Evolutionary conservation across 192 early-diverging fungal genomes (phyloP), one percentile per base, ranked within the genome.

Genomic region (Fimicolochytrium jonesii): DNA sequence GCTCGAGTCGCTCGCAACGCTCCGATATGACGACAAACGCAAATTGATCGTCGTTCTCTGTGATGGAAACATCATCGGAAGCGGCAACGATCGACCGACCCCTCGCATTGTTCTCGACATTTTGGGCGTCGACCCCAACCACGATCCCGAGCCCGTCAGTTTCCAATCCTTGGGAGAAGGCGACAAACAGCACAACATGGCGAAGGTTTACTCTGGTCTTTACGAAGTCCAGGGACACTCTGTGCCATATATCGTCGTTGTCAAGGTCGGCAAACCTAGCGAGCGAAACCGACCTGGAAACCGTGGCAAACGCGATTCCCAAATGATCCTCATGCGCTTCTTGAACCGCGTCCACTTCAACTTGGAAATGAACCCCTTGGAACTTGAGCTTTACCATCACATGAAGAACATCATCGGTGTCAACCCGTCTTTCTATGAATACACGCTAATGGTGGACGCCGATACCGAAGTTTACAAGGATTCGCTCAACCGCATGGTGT

Each of bases 1-100:
- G 1, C 87, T 94, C 49, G 88, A 94, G 60, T 87, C 88, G 18
- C 76, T 95, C 25, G 83, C 92, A 3, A 68, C 77, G 2, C 67
- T 94, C 17, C 69, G 76, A 5, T 94, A 93, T 54, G 89, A 92
- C 58, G 88, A 94, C 75, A 93, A 93, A 55, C 77, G 89, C 36
- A 92, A 94, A 59, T 68, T 96, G 29, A 64, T 96, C 17, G 89
- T 96, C 59, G 73, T 98, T 26, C 87, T 95, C 50, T 85, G 84
- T 46, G 92, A 94, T 70, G 92, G 94, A 66, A 87, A 90, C 50
- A 93, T 99, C 77, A 86, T 95, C 35, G 96, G 96, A 23, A 87
- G 87, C 36, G 96, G 96, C 29, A 97, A 98, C 66, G 96, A 98
- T 61, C 74, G 85, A n/a, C 89, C 96, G 0, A 99, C 96, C 3